Evolutionary conservation across 441 rosid genomes (phyloP), one percentile per base, ranked within the genome.

Genomic region (Rhodomyrtus psidioides): DNA sequence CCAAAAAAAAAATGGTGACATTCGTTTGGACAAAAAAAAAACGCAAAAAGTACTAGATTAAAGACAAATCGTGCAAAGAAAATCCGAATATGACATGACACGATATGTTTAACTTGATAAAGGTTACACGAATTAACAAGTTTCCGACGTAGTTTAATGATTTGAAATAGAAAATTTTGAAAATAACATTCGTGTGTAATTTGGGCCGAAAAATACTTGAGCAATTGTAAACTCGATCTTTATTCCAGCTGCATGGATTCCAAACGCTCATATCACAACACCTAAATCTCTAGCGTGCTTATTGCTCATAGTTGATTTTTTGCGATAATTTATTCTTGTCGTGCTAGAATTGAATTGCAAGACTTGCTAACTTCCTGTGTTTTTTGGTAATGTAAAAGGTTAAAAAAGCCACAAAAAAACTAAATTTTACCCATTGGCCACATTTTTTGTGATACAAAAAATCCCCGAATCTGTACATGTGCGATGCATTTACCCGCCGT

Each of bases 31-130:
- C n/a, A 34, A 60, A 14, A 60, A 62, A 60, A 9, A 46, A 9
- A 46, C 51, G 9, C 51, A 46, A 46, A 46, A 46, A 9, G 51
- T 46, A 9, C 51, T 0, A 7, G 57, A 55, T 55, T 9, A 24
- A 56, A 56, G 6, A 39, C 3, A 70, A 6, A 39, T 39, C 10
- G 2, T 21, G 6, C 4, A 21, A 0, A 21, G 13, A 12, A 70
- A 39, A 10, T 10, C 0, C 16, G 7, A 70, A 70, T 10, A 23
- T 21, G 79, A 19, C 5, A 10, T 10, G 6, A 6, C 42, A 10
- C 0, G 0, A 21, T 6, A 70, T 3, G 0, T 6, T 0, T 56
- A 24, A 56, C 59, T 56, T 39, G 23, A 70, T 10, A 39, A 34
- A 34, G 42, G 2, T 39, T 70, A 10, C 16, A 0, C 9, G 2